phyloP scores from a whole-genome alignment of 1,284 basidiomycete species.

The Tausonia pullulans region DNA sequence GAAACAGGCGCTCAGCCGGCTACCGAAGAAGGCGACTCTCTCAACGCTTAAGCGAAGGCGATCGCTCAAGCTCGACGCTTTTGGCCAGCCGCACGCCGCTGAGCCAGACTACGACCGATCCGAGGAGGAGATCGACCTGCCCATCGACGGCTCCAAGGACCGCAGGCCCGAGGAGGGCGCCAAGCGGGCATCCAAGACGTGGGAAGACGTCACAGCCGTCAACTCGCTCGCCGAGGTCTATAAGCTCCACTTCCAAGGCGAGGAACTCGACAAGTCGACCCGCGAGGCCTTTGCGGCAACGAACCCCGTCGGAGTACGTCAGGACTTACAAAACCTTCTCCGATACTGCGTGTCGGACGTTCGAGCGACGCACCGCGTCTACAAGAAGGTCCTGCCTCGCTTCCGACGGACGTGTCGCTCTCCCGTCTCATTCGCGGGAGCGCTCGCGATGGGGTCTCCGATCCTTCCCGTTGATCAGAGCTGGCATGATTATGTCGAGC shows the following conservation, averaged over 20 bases:
- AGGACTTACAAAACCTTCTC: conserved; percentile 64
- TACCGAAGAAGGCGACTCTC: neutral
- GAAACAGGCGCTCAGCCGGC: neutral
- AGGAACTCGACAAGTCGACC: conserved; percentile 65
- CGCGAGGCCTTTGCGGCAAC: conserved; percentile 63
- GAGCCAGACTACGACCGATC: conserved; percentile 1
- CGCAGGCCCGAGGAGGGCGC: conserved; percentile 16
- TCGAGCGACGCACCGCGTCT: conserved; percentile 71
- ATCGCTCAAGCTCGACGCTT: neutral
- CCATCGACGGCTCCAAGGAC: conserved; percentile 16
- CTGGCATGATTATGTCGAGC: conserved; percentile 72
- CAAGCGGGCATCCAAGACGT: conserved; percentile 34
- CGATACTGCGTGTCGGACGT: conserved; percentile 83
- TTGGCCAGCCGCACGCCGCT: neutral
- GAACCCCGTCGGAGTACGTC: conserved; percentile 53
- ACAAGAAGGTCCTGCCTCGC: conserved; percentile 63
- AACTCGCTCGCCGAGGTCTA: conserved; percentile 92
- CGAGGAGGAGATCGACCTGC: neutral
- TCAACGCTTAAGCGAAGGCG: neutral
- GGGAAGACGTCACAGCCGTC: conserved; percentile 86
- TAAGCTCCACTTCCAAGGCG: conserved; percentile 65
- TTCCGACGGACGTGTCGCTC: conserved; percentile 80
- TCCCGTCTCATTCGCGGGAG: conserved; percentile 85
- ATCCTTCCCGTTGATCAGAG: conserved; percentile 81
- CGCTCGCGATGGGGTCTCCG: conserved; percentile 82